phyloP scores from a whole-genome alignment of 2,329 filamentous ascomycete species.

The Ascochyta pisi region DNA sequence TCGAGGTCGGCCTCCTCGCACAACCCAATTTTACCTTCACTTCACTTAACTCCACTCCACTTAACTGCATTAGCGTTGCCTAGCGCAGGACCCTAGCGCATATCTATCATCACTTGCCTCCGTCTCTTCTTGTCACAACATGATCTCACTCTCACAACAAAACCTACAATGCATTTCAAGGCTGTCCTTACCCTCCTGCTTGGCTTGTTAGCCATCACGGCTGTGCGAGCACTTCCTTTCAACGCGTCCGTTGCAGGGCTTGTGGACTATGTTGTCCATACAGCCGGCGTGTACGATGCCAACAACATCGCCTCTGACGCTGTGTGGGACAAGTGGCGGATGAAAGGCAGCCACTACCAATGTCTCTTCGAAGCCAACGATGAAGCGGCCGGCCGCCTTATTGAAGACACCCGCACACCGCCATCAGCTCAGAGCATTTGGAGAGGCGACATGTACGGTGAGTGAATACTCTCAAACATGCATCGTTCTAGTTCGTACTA shows the following conservation, averaged over 20 bases:
- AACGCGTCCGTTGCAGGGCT: background rate
- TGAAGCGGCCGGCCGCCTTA: constrained; percentile 7
- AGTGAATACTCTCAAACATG: background rate
- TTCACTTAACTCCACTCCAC: background rate
- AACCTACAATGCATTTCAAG: background rate
- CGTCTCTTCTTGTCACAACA: background rate
- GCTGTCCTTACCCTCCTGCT: background rate
- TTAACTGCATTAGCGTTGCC: background rate
- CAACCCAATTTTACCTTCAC: constrained; percentile 3
- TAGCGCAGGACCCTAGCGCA: background rate
- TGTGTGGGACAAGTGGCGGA: constrained; percentile 16
- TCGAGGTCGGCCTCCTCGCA: too few species aligned
- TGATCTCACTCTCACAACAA: background rate
- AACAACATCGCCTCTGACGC: constrained; percentile 10
- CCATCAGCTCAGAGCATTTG: constrained; percentile 10
- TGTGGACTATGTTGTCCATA: background rate
- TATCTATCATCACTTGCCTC: background rate
- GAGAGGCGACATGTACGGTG: constrained; percentile 7
- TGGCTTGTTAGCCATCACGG: background rate
- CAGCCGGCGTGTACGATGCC: constrained; percentile 7
- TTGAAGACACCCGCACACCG: constrained; percentile 8
- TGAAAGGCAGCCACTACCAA: constrained; percentile 11
- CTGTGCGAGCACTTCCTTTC: background rate
- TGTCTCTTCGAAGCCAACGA: constrained; percentile 15
- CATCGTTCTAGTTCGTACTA: background rate